Evolutionary conservation across 2,329 filamentous ascomycete species (phyloP), one percentile per base, ranked within the genome.

Genomic region (Aspergillus sp.): DNA sequence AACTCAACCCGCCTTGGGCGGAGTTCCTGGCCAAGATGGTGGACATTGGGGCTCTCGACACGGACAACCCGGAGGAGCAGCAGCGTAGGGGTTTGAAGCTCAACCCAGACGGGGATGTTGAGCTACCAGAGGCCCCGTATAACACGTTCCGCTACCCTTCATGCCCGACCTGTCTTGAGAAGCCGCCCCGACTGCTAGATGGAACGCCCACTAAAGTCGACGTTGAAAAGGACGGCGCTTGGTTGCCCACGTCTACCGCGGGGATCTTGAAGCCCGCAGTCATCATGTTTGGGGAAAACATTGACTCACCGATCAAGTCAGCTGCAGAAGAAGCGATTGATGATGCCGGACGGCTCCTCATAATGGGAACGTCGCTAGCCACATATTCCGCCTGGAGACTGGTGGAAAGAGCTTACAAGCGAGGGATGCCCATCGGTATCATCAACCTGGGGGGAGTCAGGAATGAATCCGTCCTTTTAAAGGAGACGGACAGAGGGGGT

Each of bases 351-450:
- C 86, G 87, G 62, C 77, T 98, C 41, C 81, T 98, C 23, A 85
- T 98, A 8, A 76, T 98, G 17, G 95, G 93, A 4, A 97, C 92
- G 41, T 97, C 92, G 64, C 83, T 98, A 52, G 95, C 95, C 6
- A 98, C 95, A 0, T 98, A 96, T 76, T 97, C 93, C 11, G 95
- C 95, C 0, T 99, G 93, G 93, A 84, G 94, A 61, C 77, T 99
- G 58, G 92, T 91, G 1, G 94, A 93, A 79, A 83, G 89, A 62
- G 95, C 94, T 31, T 89, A 90, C 68, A 91, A 95, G 69, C 85
- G 88, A 65, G 88, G 88, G 0, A 94, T 96, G 87, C 89, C 92
- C 17, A 91, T 98, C 73, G 93, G 89, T 0, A 89, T 97, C 47
- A 80, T 97, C 61, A 98, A 97, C 71, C 84, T 97, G 62, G 81